Base-by-base conservation (phyloP, 2,329 filamentous ascomycete species). In the Pseudogymnoascus verrucosus region DNA sequence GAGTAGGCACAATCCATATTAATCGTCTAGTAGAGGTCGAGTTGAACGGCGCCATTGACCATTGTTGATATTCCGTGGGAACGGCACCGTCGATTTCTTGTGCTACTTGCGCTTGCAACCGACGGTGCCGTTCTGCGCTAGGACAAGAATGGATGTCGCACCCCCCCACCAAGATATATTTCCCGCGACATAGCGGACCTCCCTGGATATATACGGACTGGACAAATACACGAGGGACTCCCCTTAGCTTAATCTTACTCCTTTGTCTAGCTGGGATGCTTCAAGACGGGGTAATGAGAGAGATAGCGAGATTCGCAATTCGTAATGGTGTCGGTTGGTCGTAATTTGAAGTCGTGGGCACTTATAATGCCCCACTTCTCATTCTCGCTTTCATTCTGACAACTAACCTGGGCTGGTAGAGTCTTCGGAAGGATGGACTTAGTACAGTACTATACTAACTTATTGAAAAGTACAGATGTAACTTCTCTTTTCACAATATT, bases 41-140 rank as follows among this genome's bases (percentile, higher is more conserved):
- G 47, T n/a, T 54, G 59, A 26, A 23, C 26, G 57, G 37, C 19
- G 19, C 34, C 23, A 28, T 28, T 51, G 47, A 31, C 26, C 28
- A n/a, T 31, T 31, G 11, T 51, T 51, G 47, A 31, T 54, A 31
- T 31, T 19, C 14, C 8, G 26, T 54, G 8, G n/a, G 47, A 54
- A 54, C 47, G 47, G 47, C 47, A 54, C 47, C 47, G 47, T 54
- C 44, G 44, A 54, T 54, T 54, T 54, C 23, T 54, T 16, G 23
- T 3, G 14, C n/a, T 11, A 19, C 14, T 54, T 16, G 47, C 26
- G 23, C 3, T 28, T 12, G 19, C 4, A 21, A 44, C 8, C 42
- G 42, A 44, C 42, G 42, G 42, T 44, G 42, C 44, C 47, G 47
- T 31, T 54, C 47, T n/a, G 26, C 47, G 47, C 47, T 16, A 54